Evolutionary conservation across 2,329 filamentous ascomycete species (phyloP).

Genomic region (Trichophyton mentagrophytes): DNA sequence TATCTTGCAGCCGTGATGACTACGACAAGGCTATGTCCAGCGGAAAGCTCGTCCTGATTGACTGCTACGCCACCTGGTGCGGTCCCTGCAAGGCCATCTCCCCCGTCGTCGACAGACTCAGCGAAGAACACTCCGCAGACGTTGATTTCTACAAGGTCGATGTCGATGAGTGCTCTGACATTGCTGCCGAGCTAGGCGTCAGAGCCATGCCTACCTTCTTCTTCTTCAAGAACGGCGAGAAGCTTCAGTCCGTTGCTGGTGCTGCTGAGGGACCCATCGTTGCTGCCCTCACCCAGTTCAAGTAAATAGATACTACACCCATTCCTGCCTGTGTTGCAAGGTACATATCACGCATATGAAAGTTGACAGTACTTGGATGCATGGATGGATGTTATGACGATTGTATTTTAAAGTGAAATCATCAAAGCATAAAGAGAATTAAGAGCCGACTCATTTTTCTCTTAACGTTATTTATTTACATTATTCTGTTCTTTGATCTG

Average conservation of each 20-base stretch:
- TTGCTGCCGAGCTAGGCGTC: constrained; percentile 39
- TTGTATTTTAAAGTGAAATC: no score
- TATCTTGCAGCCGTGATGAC: constrained; percentile 11
- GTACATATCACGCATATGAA: no score
- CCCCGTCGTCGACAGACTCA: constrained; percentile 40
- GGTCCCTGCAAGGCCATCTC: constrained; percentile 45
- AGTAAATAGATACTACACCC: not conserved
- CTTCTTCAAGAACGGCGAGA: constrained; percentile 29
- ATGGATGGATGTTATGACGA: no score
- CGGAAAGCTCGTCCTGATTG: constrained; percentile 40
- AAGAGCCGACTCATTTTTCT: no score
- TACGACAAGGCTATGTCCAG: constrained; percentile 41
- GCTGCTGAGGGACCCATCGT: constrained; percentile 57
- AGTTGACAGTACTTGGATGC: no score
- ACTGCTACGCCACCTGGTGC: constrained; percentile 46
- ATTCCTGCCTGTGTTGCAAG: not conserved
- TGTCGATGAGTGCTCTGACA: constrained; percentile 40
- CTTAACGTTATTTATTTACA: no score
- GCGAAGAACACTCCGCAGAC: constrained; percentile 35
- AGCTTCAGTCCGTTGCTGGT: constrained; percentile 34
- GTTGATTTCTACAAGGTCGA: constrained; percentile 44
- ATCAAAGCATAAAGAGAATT: no score
- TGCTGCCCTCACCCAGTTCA: constrained; percentile 18
- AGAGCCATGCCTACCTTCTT: constrained; percentile 36
- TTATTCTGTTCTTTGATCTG: no score